Base-by-base conservation (phyloP, 768 basidiomycete genomes). In the Rossbeevera mucosa region DNA sequence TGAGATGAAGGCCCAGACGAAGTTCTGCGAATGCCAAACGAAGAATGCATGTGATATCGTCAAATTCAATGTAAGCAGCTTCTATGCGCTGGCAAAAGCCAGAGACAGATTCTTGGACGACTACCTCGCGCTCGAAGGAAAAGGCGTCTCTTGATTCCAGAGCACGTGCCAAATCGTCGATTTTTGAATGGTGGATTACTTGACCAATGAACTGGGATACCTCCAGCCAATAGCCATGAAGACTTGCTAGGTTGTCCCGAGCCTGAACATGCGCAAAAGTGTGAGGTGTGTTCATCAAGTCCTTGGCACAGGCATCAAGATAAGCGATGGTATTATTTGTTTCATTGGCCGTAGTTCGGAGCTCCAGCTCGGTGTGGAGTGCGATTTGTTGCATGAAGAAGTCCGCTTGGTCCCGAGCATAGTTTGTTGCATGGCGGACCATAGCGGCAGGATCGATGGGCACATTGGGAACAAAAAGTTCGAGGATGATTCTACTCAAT, bases 371-470 rank as follows among this genome's bases (percentile, higher is more conserved):
- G 16, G 55, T 60, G 57, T 89, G 84, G 7, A 90, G 71, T 6
- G 60, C 48, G 7, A 85, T 64, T 65, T 90, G 82, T 2, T 70
- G 67, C 4, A 62, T 55, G 3, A 89, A 57, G 22, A 72, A 59
- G 2, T 64, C 57, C 28, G 71, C 59, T 49, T 82, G 74, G 45
- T 73, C 61, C 25, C 64, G 61, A 64, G 77, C 74, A 25, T 83
- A 80, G 26, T 72, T 66, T 2, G 62, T 61, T 0, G 73, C 71
- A 44, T 73, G 78, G 47, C 72, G 76, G 49, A 82, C 76, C 29
- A 85, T 77, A 21, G 82, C 83, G 7, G 85, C 83, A 24, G 96
- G 96, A 66, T 99, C 96, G 45, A 97, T 71, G 2, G 94, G 92
- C 2, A 81, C 72, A 65, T 91, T 80, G 0, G 96, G 93, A 33